Evolutionary conservation across 441 rosid genomes (phyloP).

Genomic region (Euphorbia celastroides): DNA sequence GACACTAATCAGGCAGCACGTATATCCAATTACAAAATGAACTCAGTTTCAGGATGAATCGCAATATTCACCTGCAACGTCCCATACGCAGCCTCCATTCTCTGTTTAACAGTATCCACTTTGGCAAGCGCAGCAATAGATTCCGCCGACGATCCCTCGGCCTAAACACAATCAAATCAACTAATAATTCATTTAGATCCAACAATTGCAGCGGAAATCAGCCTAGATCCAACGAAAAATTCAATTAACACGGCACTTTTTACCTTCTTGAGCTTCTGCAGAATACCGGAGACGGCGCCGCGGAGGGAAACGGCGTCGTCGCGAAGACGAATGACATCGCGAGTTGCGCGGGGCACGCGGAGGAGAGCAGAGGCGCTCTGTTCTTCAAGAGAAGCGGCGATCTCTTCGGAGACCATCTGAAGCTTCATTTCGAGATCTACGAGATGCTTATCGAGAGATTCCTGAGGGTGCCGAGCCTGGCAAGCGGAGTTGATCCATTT

Average conservation of each 20-base stretch:
- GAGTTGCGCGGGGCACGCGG: slow-evolving; percentile 95
- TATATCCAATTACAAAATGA: background rate
- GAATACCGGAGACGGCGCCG: slow-evolving; percentile 67
- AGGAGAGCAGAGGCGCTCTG: slow-evolving; percentile 83
- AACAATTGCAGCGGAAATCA: background rate
- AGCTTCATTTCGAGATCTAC: slow-evolving; percentile 99
- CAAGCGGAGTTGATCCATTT: slow-evolving; percentile 89
- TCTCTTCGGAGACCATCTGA: slow-evolving; percentile 97
- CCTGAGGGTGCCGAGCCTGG: slow-evolving; percentile 79
- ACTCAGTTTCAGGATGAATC: background rate
- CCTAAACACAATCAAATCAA: slow-evolving; percentile 33
- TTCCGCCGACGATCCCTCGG: slow-evolving; percentile 94
- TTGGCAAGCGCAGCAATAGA: slow-evolving; percentile 90
- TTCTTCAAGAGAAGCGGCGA: slow-evolving; percentile 88
- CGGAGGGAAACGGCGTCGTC: slow-evolving; percentile 94
- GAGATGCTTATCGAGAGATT: slow-evolving; percentile 79
- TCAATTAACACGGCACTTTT: background rate
- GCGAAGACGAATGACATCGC: slow-evolving; percentile 87
- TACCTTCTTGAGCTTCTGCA: slow-evolving; percentile 91
- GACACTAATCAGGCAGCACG: background rate
- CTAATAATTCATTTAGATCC: background rate
- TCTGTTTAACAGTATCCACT: slow-evolving; percentile 93
- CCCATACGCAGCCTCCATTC: slow-evolving; percentile 94
- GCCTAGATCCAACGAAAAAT: slow-evolving; percentile 18
- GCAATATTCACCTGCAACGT: slow-evolving; percentile 66